These are phyloP conservation scores for Saccharomycopsis sp. DNA, from an alignment of 805 yeast genomes.

Conservation along the genomic window DNA sequence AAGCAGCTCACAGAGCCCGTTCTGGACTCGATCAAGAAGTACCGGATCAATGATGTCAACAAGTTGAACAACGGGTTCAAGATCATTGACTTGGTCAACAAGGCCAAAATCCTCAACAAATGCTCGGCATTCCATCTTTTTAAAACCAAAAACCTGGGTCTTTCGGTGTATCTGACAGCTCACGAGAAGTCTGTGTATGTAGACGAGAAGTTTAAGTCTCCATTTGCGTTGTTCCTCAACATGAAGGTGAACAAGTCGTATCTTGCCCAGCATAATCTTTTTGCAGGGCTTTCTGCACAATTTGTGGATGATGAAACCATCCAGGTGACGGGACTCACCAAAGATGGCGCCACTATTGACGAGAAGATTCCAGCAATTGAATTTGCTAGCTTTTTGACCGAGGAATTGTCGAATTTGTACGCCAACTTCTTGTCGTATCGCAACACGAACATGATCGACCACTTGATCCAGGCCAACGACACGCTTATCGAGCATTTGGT, in stretches of 20 bases:
- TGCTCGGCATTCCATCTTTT: conserved; percentile 84
- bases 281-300: conserved; percentile 43
- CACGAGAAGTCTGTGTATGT: conserved; percentile 51
- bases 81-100: conserved; percentile 52
- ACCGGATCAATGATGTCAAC: conserved; percentile 26
- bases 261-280: conserved; percentile 34
- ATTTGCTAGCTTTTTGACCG: conserved; percentile 33
- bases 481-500: conserved; percentile 21
- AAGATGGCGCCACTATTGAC: conserved; percentile 23
- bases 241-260: conserved; percentile 34
- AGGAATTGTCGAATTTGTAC: conserved; percentile 33
- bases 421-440: conserved; percentile 31
- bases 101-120: conserved; percentile 69
- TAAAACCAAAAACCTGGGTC: conserved; percentile 37
- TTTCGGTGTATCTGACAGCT: conserved; percentile 57
- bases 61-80: conserved; percentile 31
- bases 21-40: conserved; percentile 19
- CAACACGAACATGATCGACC: conserved; percentile 27
- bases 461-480: conserved; percentile 29
- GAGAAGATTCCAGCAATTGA: conserved; percentile 28
- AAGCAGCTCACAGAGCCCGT: conserved; percentile 16
- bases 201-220: conserved; percentile 52
- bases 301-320: conserved; percentile 32
- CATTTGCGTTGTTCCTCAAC: conserved; percentile 62
- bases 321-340: conserved; percentile 26